Evolutionary conservation across 805 yeast species (phyloP).

Genomic region (Yarrowia keelungensis): DNA sequence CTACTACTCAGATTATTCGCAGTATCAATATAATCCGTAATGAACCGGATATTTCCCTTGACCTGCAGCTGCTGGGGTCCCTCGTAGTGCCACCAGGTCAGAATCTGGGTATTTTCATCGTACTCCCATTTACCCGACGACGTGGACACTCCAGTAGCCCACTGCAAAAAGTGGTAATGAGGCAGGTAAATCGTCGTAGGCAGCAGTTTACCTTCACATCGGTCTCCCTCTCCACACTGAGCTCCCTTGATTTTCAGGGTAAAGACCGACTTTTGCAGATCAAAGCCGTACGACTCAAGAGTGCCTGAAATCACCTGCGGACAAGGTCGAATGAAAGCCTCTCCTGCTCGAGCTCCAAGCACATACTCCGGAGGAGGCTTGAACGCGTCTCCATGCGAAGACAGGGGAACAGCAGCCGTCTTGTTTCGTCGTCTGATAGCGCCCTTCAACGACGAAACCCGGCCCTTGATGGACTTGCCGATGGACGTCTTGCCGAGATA

Average conservation of each 20-base stretch:
- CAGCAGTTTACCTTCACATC: constrained; percentile 45
- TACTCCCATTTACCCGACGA: constrained; percentile 64
- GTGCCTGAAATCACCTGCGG: constrained; percentile 69
- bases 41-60: constrained; percentile 30
- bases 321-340: constrained; percentile 80
- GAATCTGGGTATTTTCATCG: constrained; percentile 59
- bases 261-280: constrained; percentile 58
- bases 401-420: not conserved
- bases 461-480: constrained; percentile 18
- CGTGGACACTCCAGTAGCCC: constrained; percentile 57
- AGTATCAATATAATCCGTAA: constrained; percentile 34
- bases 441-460: constrained; percentile 10
- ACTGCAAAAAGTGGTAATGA: constrained; percentile 67
- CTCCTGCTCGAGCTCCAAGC: constrained; percentile 43
- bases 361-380: constrained; percentile 37
- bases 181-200: constrained; percentile 77
- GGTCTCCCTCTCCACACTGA: constrained; percentile 33
- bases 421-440: constrained; percentile 24
- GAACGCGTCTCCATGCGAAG: constrained; percentile 22
- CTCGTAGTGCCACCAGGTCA: constrained; percentile 71
- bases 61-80: constrained; percentile 40
- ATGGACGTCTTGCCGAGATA: constrained; percentile 22
- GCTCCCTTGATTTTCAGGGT: constrained; percentile 54
- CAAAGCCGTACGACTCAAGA: constrained; percentile 63
- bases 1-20: constrained; percentile 34